Evolutionary conservation across 192 early-diverging fungal genomes (phyloP), one percentile per base, ranked within the genome.

Genomic region (Coemansia sp.): DNA sequence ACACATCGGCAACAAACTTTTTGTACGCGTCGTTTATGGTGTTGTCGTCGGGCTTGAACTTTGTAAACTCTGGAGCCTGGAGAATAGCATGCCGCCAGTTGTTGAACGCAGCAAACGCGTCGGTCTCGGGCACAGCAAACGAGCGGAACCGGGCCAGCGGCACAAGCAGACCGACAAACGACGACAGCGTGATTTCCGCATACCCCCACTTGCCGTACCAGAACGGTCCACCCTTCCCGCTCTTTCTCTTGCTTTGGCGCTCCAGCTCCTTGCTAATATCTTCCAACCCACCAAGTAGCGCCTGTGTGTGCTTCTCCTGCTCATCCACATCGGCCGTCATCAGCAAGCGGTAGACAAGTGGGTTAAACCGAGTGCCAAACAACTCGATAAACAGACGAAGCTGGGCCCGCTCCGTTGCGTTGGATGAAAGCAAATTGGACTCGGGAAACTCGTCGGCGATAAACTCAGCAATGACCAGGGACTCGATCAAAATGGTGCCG

Each of bases 401-500:
- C 37, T 79, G 76, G 3, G 76, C 76, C 4, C 76, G 76, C 60
- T 69, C 71, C 0, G 50, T 54, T 6, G 76, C 56, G 17, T 60
- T 36, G 28, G 24, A 23, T 1, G 78, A 51, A 7, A 66, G 62
- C 17, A 73, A 76, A 56, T 76, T 73, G 36, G 82, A 53, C 50
- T 84, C 81, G 17, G 86, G 86, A 61, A 80, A 85, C 42, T 84
- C 67, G 48, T 91, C 88, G 11, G 83, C 81, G 0, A 90, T 56
- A 61, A 79, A 86, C 68, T 91, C 88, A 44, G 86, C 67, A 37
- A 90, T 80, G 31, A 91, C 83, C 17, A 87, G 69, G 7, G 84
- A 85, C 58, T 91, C 90, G 56, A 85, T 82, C 44, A 91, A 75
- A 21, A 84, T 74, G 7, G 70, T 64, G n/a, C 82, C 83, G 23